Base-by-base conservation (phyloP, 2,329 filamentous ascomycete species). In the Phyllosticta capitalensis region DNA sequence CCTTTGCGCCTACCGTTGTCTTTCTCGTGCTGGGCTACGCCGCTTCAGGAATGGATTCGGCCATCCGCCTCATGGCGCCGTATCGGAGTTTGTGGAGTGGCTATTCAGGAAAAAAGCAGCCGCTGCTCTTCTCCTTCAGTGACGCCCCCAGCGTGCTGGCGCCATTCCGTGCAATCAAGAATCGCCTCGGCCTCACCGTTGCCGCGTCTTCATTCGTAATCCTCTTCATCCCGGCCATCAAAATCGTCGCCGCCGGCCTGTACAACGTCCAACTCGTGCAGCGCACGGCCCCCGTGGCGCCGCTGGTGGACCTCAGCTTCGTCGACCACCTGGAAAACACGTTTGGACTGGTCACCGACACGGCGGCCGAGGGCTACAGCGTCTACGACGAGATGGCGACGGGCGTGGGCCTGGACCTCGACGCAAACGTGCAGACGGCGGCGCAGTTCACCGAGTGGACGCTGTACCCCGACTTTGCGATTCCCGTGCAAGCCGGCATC, bases 201-300 rank as follows among this genome's bases (percentile, higher is more conserved):
- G 30, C 50, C 19, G 52, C 52, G 5, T 59, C 52, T 3, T 59
- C 58, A 14, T 33, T 55, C 14, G 58, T 30, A 5, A 52, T 59
- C 6, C 45, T 59, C 9, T 9, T 59, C 2, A 52, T 59, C 24
- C 58, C 58, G 1, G 53, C 48, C 2, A 28, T 59, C 45, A 59
- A 59, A 48, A 59, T 59, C n/a, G 53, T 55, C 12, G 53, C 58
- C 14, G 58, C 58, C 1, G 58, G 58, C 45, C 45, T 59, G 7
- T 55, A 59, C 48, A 14, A 9, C 21, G 38, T 59, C 30, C 7
- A 9, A 7, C 38, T 54, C 12, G 48, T 55, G 12, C 58, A 59
- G 53, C 20, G 19, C 10, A 55, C n/a, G 5, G 28, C 55, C 22
- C 45, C n/a, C 52, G 50, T 59, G 14, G 22, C 49, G 17, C 30